Evolutionary conservation across 139 green algal genomes (phyloP), one percentile per base, ranked within the genome.

Genomic region (Dunaliella primolecta): DNA sequence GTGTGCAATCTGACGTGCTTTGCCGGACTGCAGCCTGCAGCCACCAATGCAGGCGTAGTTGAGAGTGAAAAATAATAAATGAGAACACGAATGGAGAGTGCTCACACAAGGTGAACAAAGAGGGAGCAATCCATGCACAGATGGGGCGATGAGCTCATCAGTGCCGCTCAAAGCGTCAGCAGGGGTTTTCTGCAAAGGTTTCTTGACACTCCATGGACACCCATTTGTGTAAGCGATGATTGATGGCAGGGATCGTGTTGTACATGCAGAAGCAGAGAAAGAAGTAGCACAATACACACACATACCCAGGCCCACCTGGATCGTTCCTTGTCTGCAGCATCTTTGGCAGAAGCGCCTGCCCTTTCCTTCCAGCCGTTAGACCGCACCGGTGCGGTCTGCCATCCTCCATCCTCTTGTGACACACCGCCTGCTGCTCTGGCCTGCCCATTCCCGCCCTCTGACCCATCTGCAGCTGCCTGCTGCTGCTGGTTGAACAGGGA

Each of bases 1-100:
- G 27, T 80, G 75, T 2, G 75, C 75, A 32, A 80, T 80, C 27
- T 38, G 30, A 24, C 75, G 29, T 25, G 75, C 75, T 30, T 80
- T 80, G n/a, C 32, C 75, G 21, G 30, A 27, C 75, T 80, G 27
- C 30, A 80, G 30, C 75, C 75, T 80, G 75, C 46, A 64, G 46
- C 46, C 7, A 25, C 7, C 46, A 64, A 64, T 64, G 46, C 46
- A 15, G 46, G 46, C 46, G 46, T 64, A 25, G 46, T 64, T 7
- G 7, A 64, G 7, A 64, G 15, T 64, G 46, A n/a, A n/a, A n/a
- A n/a, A n/a, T n/a, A n/a, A n/a, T n/a, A n/a, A n/a, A n/a, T n/a
- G n/a, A n/a, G n/a, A n/a, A n/a, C n/a, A n/a, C n/a, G n/a, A n/a
- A n/a, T n/a, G n/a, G n/a, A n/a, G n/a, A n/a, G n/a, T n/a, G n/a